Conservation (phyloP, 371 early-diverging fungal genomes). For the Umbelopsis sp. region DNA sequence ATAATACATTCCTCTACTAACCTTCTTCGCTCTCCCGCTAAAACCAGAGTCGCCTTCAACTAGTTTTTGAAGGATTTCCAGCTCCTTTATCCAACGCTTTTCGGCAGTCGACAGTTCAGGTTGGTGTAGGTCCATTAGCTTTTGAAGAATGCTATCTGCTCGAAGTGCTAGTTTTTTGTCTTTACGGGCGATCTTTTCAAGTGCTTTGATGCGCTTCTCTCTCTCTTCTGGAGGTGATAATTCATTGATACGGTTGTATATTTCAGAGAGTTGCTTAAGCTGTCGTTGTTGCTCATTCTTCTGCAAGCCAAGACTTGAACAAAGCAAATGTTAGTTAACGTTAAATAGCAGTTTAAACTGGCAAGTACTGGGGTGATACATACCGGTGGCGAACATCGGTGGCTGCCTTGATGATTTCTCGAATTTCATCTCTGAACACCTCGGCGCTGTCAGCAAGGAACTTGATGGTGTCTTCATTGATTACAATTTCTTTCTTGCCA, state of each 20-base stretch:
- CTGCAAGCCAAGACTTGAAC: slow-evolving; percentile 24
- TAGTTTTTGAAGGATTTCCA: slow-evolving; percentile 24
- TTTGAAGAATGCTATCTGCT: slow-evolving; percentile 27
- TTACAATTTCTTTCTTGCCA: slow-evolving; percentile 43
- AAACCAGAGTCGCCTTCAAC: slow-evolving; percentile 28
- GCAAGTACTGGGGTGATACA: not conserved
- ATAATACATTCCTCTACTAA: not conserved
- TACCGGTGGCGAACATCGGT: slow-evolving; percentile 26
- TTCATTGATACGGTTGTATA: slow-evolving; percentile 25
- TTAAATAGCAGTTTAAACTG: not conserved
- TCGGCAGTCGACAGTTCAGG: slow-evolving; percentile 26
- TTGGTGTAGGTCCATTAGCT: slow-evolving; percentile 19
- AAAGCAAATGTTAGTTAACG: not conserved
- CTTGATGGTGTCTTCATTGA: slow-evolving; percentile 44
- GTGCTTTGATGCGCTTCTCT: slow-evolving; percentile 17
- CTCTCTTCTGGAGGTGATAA: slow-evolving; percentile 22
- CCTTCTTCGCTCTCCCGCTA: slow-evolving; percentile 25
- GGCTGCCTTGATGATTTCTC: slow-evolving; percentile 27
- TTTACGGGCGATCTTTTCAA: slow-evolving; percentile 22
- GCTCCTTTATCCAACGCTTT: slow-evolving; percentile 30
- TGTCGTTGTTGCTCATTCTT: slow-evolving; percentile 37
- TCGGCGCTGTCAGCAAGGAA: slow-evolving; percentile 39
- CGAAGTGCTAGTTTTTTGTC: slow-evolving; percentile 30
- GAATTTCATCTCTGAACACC: slow-evolving; percentile 30
- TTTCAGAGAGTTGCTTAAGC: slow-evolving; percentile 21